These are phyloP conservation scores for Turnera subulata DNA, from an alignment of 345 rosid genomes.

Conservation along the genomic window DNA sequence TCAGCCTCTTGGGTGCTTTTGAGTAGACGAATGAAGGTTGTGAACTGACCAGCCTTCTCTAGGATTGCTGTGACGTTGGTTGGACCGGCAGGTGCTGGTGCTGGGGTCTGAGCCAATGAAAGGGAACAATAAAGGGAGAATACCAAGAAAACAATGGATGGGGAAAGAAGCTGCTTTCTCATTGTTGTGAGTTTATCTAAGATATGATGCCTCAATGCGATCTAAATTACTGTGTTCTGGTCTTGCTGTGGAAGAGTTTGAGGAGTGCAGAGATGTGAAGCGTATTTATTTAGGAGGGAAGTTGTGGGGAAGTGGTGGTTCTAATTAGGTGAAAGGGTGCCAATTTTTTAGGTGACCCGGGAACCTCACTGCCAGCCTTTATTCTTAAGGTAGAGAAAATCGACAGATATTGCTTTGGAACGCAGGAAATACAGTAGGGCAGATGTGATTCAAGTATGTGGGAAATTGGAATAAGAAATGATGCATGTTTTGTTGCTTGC, in stretches of 20 bases:
- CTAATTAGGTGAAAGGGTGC: slow-evolving; percentile 34
- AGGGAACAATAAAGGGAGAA: slow-evolving; percentile 28
- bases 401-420: slow-evolving; percentile 32
- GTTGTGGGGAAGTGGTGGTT: slow-evolving; percentile 23
- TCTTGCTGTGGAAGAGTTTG: slow-evolving; percentile 13
- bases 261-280: not conserved
- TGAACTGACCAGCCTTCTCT: slow-evolving; percentile 78
- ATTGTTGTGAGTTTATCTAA: slow-evolving; percentile 18
- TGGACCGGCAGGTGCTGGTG: slow-evolving; percentile 52
- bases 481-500: slow-evolving; percentile 21
- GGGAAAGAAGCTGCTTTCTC: slow-evolving; percentile 31
- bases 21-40: slow-evolving; percentile 54
- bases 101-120: slow-evolving; percentile 42
- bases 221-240: not conserved
- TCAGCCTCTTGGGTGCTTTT: slow-evolving; percentile 57
- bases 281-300: slow-evolving; percentile 17
- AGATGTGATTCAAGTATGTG: not conserved
- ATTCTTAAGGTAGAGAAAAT: slow-evolving; percentile 14
- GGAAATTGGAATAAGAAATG: not conserved
- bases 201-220: too few relatives aligned
- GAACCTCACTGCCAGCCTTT: slow-evolving; percentile 22
- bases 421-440: slow-evolving; percentile 18
- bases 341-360: slow-evolving; percentile 25
- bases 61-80: slow-evolving; percentile 67
- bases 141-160: slow-evolving; percentile 20